These are phyloP conservation scores for Fusarium guadeloupense DNA, from an alignment of 2,329 filamentous ascomycete genomes.

Conservation along the genomic window DNA sequence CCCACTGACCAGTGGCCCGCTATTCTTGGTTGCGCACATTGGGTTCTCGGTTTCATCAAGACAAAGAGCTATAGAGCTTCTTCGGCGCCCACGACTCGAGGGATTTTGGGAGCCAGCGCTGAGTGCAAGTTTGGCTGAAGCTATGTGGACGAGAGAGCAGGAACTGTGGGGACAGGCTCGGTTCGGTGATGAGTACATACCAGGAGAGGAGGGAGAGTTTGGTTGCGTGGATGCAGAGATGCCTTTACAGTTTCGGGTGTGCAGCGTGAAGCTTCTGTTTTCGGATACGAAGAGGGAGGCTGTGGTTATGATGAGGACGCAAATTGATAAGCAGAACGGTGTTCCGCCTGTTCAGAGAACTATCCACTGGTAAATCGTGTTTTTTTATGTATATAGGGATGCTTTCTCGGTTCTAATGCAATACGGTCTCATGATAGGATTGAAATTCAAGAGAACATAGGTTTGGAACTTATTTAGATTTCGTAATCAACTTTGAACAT, in stretches of 20 bases:
- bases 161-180: background rate
- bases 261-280: background rate
- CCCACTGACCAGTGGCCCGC: background rate
- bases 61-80: background rate
- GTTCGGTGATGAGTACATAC: background rate
- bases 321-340: background rate
- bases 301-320: background rate
- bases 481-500: background rate
- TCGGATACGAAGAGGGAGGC: background rate
- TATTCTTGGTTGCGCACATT: background rate
- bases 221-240: background rate
- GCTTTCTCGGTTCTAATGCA: no score
- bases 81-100: background rate
- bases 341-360: background rate
- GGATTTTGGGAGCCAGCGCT: background rate
- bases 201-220: background rate
- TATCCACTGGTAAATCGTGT: background rate
- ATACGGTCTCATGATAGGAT: no score
- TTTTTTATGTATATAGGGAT: no score
- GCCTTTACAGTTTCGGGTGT: background rate
- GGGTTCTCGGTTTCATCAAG: background rate
- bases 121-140: background rate
- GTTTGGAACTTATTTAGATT: background rate
- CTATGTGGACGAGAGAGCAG: background rate
- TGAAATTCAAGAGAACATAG: no score